Conservation (phyloP, 2,329 filamentous ascomycete genomes). For the Aspergillus brunneoviolaceus region DNA sequence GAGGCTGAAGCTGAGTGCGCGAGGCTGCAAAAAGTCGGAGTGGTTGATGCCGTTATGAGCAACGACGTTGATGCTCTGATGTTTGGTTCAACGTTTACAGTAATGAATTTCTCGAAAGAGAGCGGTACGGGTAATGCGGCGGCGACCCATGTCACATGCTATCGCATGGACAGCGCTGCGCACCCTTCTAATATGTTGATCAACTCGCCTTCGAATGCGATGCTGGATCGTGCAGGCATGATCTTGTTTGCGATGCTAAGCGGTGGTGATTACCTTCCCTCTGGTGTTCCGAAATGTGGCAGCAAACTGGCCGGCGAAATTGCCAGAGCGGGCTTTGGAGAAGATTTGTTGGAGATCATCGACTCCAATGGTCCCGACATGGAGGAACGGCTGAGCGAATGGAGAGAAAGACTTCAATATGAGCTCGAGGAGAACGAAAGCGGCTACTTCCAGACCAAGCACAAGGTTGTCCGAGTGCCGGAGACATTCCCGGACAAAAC, state of each 20-base stretch:
- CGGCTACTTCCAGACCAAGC: conserved; percentile 73
- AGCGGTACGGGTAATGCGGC: conserved; percentile 57
- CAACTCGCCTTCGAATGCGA: conserved; percentile 27
- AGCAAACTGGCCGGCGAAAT: conserved; percentile 88
- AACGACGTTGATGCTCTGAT: conserved; percentile 97
- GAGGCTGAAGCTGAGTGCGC: conserved; percentile 97
- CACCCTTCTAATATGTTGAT: conserved; percentile 22
- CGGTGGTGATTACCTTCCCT: conserved; percentile 88
- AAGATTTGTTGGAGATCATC: conserved; percentile 63
- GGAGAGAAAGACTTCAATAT: conserved; percentile 70
- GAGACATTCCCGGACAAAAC: conserved; percentile 77
- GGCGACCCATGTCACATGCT: conserved; percentile 84
- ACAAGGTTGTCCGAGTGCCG: conserved; percentile 72
- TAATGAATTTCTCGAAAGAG: conserved; percentile 82
- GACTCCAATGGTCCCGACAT: conserved; percentile 45
- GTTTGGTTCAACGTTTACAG: conserved; percentile 81
- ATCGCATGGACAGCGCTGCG: conserved; percentile 52
- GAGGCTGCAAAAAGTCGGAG: conserved; percentile 72
- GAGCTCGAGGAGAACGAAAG: conserved; percentile 83
- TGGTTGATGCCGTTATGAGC: conserved; percentile 91
- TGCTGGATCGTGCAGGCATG: conserved; percentile 81
- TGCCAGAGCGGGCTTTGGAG: conserved; percentile 82
- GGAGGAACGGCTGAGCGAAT: conserved; percentile 53
- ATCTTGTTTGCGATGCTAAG: conserved; percentile 91
- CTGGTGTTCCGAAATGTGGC: conserved; percentile 83